Base-by-base conservation (phyloP, 768 basidiomycete genomes). In the Lactarius psammicola region DNA sequence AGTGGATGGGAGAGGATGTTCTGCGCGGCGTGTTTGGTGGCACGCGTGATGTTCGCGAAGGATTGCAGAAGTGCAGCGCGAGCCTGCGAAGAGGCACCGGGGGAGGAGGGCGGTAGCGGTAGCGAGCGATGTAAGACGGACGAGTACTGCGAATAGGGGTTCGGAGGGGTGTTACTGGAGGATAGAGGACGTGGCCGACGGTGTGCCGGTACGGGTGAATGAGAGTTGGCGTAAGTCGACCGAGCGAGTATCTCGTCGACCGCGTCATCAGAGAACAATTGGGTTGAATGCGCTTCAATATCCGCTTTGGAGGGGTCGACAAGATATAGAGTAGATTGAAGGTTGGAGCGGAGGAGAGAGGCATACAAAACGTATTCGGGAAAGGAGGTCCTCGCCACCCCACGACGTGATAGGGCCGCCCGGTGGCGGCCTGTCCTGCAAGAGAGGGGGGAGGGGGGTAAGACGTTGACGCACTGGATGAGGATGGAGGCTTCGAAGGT, bases 1-100 rank as follows among this genome's bases (percentile, higher is more conserved):
- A 98, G 84, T 0, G 96, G 95, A 73, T 98, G 96, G 0, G 94
- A 95, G 10, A 98, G 81, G 18, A 98, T 93, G 71, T 95, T 92
- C 73, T 97, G 94, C 0, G 96, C 95, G 0, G 95, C 92, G 75
- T 95, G 91, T 9, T 93, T 87, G 0, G 96, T 95, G 18, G 92
- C 90, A 57, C 92, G 85, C 0, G 97, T 98, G 66, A 99, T 90
- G 64, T 92, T 94, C 4, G 94, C 94, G 73, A 99, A 95, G 1
- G 92, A 93, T 68, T 93, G 92, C n/a, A 99, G 78, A 36, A 99
- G 83, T 9, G 92, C 90, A 68, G 87, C 81, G 46, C 91, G 85
- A 42, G 92, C 87, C 70, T 91, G 88, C 7, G 90, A 87, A 11
- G 83, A 78, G 15, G 85, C 68, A 40, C 82, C 80, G n/a, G 83